Conservation (phyloP, 306 rosid species). For the Alnus glutinosa region DNA sequence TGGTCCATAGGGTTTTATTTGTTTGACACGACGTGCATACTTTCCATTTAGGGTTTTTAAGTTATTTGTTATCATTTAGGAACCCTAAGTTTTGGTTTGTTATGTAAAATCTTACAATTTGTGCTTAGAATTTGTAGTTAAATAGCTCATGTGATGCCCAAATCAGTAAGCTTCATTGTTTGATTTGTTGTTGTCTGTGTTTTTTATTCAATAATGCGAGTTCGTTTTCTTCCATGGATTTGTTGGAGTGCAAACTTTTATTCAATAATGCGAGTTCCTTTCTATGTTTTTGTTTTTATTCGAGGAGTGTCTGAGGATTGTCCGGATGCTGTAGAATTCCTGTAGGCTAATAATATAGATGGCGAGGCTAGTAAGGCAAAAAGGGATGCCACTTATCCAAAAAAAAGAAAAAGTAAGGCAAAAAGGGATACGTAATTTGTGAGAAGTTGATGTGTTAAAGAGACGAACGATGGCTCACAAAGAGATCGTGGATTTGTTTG, state of each 20-base stretch:
- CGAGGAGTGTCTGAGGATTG: too few relatives aligned
- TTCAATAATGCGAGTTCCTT: too few relatives aligned
- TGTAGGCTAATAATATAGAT: background rate
- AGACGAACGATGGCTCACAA: background rate
- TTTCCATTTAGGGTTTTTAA: background rate
- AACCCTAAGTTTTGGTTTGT: slow-evolving; percentile 2
- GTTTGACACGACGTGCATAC: background rate
- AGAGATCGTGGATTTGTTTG: background rate
- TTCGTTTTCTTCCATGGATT: too few relatives aligned
- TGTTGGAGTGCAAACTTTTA: too few relatives aligned
- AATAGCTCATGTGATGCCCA: background rate
- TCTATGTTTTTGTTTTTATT: too few relatives aligned
- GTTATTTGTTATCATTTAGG: background rate
- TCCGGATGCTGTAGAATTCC: too few relatives aligned
- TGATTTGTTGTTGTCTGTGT: background rate
- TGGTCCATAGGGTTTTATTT: background rate
- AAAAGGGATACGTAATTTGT: too few relatives aligned
- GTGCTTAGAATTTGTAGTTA: background rate
- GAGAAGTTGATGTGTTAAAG: background rate
- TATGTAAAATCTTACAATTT: background rate
- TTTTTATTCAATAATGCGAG: background rate
- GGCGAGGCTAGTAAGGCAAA: background rate
- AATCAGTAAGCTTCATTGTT: background rate
- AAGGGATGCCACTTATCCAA: too few relatives aligned
- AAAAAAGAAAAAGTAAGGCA: too few relatives aligned